Base-by-base conservation (phyloP, 1,284 basidiomycete species). In the Sporisorium iseilematis-ciliati region DNA sequence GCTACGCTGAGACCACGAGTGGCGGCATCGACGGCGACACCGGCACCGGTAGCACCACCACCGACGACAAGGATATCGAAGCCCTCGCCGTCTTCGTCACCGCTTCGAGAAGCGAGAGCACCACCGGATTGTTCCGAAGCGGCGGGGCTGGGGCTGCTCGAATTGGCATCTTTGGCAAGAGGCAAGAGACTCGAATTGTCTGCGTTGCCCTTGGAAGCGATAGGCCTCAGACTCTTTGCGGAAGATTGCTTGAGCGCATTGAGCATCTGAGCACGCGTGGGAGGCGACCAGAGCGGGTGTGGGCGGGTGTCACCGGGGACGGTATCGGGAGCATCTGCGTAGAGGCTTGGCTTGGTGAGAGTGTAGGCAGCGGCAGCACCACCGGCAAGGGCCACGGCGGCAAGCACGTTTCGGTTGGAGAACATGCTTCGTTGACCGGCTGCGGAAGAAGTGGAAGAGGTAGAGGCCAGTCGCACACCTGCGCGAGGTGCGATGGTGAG, bases 21-120 rank as follows among this genome's bases (percentile, higher is more conserved):
- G 12, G 92, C 94, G 33, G 96, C 96, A 86, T 99, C 96, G 26
- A 98, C 89, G 5, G 95, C 95, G 7, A 95, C 92, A 62, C 96
- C 96, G 0, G 95, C 92, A 48, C 96, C 95, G 0, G 95, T 97
- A 2, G 96, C 96, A 43, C 96, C 95, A 63, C 89, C 89, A 53
- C 95, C 95, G 23, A 96, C 93, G 57, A 97, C 90, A 70, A 97
- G 87, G 43, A 97, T 88, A 70, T 97, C 86, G 58, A 82, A 85
- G 43, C 82, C 83, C 8, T 83, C 65, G 23, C 65, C 81, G 40
- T 82, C 79, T 25, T 78, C 64, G 23, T 73, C 62, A 21, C 73
- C 75, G 53, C 61, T 70, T 12, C 69, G 59, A 21, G 61, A 68
- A 14, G 60, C 57, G 8, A 42, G 12, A 21, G 57, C 62, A 14